Evolutionary conservation across 768 basidiomycete species (phyloP), one percentile per base, ranked within the genome.

Genomic region (Russula griseocarnosa): DNA sequence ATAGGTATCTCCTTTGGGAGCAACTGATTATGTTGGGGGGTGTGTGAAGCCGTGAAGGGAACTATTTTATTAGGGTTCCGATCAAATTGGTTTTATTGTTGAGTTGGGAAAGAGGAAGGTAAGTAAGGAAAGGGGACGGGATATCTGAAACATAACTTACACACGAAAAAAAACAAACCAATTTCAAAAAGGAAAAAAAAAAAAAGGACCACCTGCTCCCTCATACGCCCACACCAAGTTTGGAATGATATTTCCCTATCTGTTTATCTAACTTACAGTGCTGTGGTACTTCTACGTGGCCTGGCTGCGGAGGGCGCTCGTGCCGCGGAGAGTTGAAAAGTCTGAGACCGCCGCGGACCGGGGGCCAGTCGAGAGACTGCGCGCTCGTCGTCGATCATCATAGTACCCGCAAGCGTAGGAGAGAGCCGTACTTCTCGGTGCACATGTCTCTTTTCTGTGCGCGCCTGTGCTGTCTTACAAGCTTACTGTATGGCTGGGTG

Each of bases 361-460:
- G 64, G 64, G 47, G 64, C 3, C 42, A 56, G 24, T 50, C 24
- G 24, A 14, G 47, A 24, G 49, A 3, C 30, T 51, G 64, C 64
- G 64, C 64, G 64, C 59, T 65, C 64, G 40, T n/a, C 54, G 64
- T 60, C 64, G 64, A 65, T 65, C 64, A 55, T 57, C 54, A 40
- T 30, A 24, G 52, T 55, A 42, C 63, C 63, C 55, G 59, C 55
- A 32, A 60, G 54, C 34, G 53, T 59, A 49, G 34, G 26, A 32
- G 28, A 58, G 38, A 55, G 50, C 64, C 64, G 64, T 52, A 59
- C 64, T 65, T 65, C 64, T 61, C 64, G 59, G 59, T 61, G 7
- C 54, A 65, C 30, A 34, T 46, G 58, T 50, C 51, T 50, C 51
- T 47, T 49, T 47, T 11, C 26, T 46, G 18, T 20, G 58, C 44